Evolutionary conservation across 805 yeast species (phyloP).

Genomic region (Blastobotrys parvus): DNA sequence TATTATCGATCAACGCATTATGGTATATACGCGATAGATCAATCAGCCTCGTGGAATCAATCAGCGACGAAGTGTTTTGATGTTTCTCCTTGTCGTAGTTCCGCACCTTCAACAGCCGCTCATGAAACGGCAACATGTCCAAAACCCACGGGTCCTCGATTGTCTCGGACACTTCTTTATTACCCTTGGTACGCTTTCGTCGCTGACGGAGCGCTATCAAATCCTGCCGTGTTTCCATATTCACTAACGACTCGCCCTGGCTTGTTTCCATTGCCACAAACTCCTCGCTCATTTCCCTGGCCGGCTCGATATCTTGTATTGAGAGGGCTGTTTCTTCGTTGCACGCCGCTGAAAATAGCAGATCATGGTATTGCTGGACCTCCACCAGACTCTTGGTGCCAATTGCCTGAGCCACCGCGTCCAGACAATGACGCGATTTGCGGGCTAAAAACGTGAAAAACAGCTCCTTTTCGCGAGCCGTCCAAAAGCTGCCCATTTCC

Average conservation of each 20-base stretch:
- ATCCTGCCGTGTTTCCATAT: not conserved
- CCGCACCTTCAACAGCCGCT: not conserved
- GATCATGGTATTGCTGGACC: conserved; percentile 19
- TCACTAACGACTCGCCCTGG: too few species aligned
- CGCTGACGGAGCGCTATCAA: not conserved
- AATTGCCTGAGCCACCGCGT: conserved; percentile 15
- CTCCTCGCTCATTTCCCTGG: conserved; percentile 18
- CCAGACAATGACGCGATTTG: conserved; percentile 17
- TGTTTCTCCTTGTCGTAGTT: not conserved
- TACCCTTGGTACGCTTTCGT: not conserved
- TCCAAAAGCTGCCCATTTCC: conserved; percentile 11
- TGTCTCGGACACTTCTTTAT: not conserved
- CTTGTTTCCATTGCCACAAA: conserved; percentile 18
- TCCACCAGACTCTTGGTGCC: conserved; percentile 19
- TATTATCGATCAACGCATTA: not conserved
- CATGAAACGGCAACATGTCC: not conserved
- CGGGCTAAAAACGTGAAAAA: conserved; percentile 20
- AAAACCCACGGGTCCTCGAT: not conserved
- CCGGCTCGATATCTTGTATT: conserved; percentile 18
- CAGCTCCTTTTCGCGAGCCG: conserved; percentile 17
- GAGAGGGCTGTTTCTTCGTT: conserved; percentile 2
- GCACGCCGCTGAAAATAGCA: conserved; percentile 10
- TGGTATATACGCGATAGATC: not conserved
- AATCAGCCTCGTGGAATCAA: not conserved
- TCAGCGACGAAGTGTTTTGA: not conserved